Conservation (phyloP, 495 filamentous ascomycete species). For the Parmelia sp. region DNA sequence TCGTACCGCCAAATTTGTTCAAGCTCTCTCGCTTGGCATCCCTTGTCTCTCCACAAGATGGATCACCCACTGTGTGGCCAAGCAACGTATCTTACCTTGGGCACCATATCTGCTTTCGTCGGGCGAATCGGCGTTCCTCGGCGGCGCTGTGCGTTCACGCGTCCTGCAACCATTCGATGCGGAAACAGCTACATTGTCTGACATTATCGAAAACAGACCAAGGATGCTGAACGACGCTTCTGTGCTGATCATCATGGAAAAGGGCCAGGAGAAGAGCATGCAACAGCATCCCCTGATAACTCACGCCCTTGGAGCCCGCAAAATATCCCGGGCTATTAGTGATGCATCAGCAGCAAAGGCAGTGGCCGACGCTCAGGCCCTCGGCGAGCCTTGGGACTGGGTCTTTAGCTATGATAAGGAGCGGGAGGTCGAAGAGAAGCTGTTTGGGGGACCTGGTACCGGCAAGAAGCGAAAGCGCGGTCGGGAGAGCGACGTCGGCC, state of each 20-base stretch:
- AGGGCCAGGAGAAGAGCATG: conserved; percentile 51
- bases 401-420: conserved; percentile 68
- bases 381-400: conserved; percentile 59
- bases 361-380: conserved; percentile 45
- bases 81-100: conserved; percentile 62
- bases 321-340: conserved; percentile 57
- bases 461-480: conserved; percentile 48
- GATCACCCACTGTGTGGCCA: conserved; percentile 65
- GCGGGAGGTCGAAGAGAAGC: conserved; percentile 39
- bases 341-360: conserved; percentile 54
- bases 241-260: conserved; percentile 71
- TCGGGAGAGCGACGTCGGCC: conserved; percentile 30
- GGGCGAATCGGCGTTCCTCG: conserved; percentile 69
- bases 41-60: conserved; percentile 78
- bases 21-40: conserved; percentile 83
- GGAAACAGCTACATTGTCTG: conserved; percentile 45
- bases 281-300: conserved; percentile 67
- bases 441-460: conserved; percentile 33
- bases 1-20: conserved; percentile 88
- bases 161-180: conserved; percentile 55
- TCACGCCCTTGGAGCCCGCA: conserved; percentile 65
- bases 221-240: conserved; percentile 59
- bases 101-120: conserved; percentile 77
- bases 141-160: conserved; percentile 71
- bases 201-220: conserved; percentile 50